Evolutionary conservation across 768 basidiomycete genomes (phyloP), one percentile per base, ranked within the genome.

Genomic region (Lentinus tigrinus): DNA sequence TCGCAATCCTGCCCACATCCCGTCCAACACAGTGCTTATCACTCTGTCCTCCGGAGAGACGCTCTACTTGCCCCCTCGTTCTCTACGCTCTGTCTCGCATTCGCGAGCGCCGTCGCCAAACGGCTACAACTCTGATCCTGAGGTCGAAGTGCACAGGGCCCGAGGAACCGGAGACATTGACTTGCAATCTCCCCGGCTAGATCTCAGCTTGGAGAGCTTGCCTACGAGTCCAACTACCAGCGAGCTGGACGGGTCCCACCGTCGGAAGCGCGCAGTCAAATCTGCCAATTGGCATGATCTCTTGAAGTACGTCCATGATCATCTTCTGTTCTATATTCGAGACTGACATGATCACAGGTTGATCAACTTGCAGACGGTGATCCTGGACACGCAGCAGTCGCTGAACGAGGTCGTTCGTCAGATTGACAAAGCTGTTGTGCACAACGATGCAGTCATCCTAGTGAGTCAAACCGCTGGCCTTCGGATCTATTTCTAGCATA

Each of bases 81-180:
- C 7, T 64, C 67, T 65, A 63, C 70, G 48, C 63, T 53, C 42
- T 57, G 60, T 70, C 42, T 64, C 59, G 24, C 65, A 63, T 47
- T 65, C 76, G 43, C 76, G 83, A 46, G 71, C 83, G 24, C 76
- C 82, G 50, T 81, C 87, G n/a, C 86, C 85, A 11, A 74, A 81
- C 42, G 88, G 85, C 9, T 90, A 89, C 65, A 79, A 79, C 27
- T 90, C 90, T 1, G 89, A 91, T 65, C 88, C 88, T 34, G 90
- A 91, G 73, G 74, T 73, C 21, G 80, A 80, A 42, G 66, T 78
- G 16, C 73, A 77, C 44, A 80, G 75, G 58, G 71, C 75, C 14
- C 76, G 77, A 49, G 75, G 75, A 50, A 60, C 53, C 5, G 66
- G 63, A 6, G 67, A 73, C 17, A 36, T 44, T 21, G 47, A 24